Conservation (phyloP, 805 yeast species). For the Monosporozyma aerobia region DNA sequence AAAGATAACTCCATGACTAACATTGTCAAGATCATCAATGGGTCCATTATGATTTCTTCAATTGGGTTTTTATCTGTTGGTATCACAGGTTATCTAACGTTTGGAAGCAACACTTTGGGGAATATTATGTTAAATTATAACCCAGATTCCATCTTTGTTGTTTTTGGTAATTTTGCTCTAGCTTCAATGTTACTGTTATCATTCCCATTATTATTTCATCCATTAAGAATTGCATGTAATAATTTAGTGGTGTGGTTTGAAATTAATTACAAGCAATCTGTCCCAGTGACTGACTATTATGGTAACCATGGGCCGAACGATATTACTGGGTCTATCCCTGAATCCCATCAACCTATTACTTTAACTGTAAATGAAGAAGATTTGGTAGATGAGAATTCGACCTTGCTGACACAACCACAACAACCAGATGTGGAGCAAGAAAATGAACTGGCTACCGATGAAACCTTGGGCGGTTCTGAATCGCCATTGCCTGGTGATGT, state of each 20-base stretch:
- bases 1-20: slow-evolving; percentile 43
- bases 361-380: slow-evolving; percentile 10
- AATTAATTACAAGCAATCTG: slow-evolving; percentile 5
- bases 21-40: slow-evolving; percentile 35
- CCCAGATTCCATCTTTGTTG: slow-evolving; percentile 38
- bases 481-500: slow-evolving; percentile 5
- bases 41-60: slow-evolving; percentile 47
- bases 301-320: background rate
- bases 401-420: background rate
- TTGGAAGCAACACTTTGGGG: slow-evolving; percentile 57
- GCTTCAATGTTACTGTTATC: slow-evolving; percentile 68
- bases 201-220: slow-evolving; percentile 74
- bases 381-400: slow-evolving; percentile 5
- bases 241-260: slow-evolving; percentile 49
- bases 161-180: slow-evolving; percentile 49
- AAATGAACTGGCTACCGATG: slow-evolving; percentile 5
- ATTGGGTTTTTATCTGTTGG: slow-evolving; percentile 56
- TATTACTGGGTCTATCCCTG: background rate
- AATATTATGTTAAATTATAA: slow-evolving; percentile 65
- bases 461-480: slow-evolving; percentile 1
- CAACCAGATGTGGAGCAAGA: slow-evolving; percentile 4
- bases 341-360: slow-evolving; percentile 8
- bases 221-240: slow-evolving; percentile 64
- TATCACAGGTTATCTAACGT: slow-evolving; percentile 59
- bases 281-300: background rate